phyloP scores from a whole-genome alignment of 768 basidiomycete genomes.

The Steccherinum ochraceum region DNA sequence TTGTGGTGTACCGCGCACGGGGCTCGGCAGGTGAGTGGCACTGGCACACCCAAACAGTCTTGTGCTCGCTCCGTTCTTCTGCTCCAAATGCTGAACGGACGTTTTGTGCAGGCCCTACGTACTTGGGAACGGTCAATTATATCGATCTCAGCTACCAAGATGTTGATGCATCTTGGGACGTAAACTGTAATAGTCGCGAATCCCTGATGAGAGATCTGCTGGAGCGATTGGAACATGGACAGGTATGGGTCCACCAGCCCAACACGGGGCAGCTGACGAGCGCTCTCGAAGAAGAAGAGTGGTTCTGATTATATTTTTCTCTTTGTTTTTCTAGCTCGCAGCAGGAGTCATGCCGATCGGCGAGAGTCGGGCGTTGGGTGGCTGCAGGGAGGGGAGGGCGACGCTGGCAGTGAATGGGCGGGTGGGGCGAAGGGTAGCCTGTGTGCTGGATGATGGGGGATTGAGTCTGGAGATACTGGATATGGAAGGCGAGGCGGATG shows the following conservation, averaged over 20 bases:
- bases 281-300: too few relatives aligned
- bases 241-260: conserved; percentile 41
- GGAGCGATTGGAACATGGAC: conserved; percentile 51
- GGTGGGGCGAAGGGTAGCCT: conserved; percentile 66
- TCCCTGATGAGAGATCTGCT: conserved; percentile 56
- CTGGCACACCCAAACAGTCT: conserved; percentile 13
- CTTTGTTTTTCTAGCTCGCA: conserved; percentile 39
- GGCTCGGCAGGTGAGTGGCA: conserved; percentile 37
- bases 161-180: conserved; percentile 29
- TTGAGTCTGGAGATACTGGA: conserved; percentile 66
- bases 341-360: conserved; percentile 45
- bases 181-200: conserved; percentile 50
- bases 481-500: conserved; percentile 54
- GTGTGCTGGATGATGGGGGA: conserved; percentile 63
- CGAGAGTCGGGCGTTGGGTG: conserved; percentile 48
- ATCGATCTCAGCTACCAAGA: conserved; percentile 52
- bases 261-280: background rate
- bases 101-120: conserved; percentile 43
- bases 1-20: conserved; percentile 54
- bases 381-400: conserved; percentile 43
- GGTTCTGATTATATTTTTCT: background rate
- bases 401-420: conserved; percentile 71
- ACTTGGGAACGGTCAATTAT: conserved; percentile 62
- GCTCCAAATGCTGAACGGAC: conserved; percentile 8
- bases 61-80: conserved; percentile 5